Percentiles rank a stretch among this genome's conserved stretches.
phyloP scores from a whole-genome alignment of 495 filamentous ascomycete genomes.

The Bryoglossum gracile region DNA sequence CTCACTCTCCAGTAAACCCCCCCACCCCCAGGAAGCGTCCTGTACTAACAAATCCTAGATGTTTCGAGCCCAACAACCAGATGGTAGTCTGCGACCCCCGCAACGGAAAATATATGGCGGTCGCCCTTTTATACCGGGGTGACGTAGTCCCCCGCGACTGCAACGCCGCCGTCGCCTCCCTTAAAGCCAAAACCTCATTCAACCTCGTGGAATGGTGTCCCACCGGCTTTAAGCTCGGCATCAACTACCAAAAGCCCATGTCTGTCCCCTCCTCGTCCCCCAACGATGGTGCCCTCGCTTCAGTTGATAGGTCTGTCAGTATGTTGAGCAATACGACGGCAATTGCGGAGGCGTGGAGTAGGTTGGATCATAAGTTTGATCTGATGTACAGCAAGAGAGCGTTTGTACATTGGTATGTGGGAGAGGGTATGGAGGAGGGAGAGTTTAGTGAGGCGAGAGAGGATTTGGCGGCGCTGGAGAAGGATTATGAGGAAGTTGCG shows the following conservation, averaged over 20 bases:
- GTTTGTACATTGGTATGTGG: conserved; percentile 94
- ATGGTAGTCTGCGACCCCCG: conserved; percentile 92
- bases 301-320: conserved; percentile 78
- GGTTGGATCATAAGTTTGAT: conserved; percentile 89
- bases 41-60: conserved; percentile 27
- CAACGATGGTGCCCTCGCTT: conserved; percentile 63
- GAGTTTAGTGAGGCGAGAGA: conserved; percentile 89
- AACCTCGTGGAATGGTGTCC: conserved; percentile 94
- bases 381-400: conserved; percentile 96
- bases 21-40: background rate
- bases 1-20: conserved; percentile 71
- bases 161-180: conserved; percentile 64
- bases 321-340: conserved; percentile 93
- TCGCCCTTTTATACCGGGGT: conserved; percentile 82
- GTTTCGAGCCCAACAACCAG: conserved; percentile 92
- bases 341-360: conserved; percentile 84
- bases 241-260: conserved; percentile 85
- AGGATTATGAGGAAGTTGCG: conserved; percentile 90
- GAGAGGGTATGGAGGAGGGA: conserved; percentile 94
- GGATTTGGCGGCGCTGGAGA: conserved; percentile 82
- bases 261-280: conserved; percentile 53
- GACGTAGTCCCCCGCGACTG: conserved; percentile 85
- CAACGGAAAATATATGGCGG: conserved; percentile 93
- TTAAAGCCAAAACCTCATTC: conserved; percentile 84
- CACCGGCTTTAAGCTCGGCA: conserved; percentile 92